Conservation (phyloP, 129 eudicot species). For the Logfia minima region DNA sequence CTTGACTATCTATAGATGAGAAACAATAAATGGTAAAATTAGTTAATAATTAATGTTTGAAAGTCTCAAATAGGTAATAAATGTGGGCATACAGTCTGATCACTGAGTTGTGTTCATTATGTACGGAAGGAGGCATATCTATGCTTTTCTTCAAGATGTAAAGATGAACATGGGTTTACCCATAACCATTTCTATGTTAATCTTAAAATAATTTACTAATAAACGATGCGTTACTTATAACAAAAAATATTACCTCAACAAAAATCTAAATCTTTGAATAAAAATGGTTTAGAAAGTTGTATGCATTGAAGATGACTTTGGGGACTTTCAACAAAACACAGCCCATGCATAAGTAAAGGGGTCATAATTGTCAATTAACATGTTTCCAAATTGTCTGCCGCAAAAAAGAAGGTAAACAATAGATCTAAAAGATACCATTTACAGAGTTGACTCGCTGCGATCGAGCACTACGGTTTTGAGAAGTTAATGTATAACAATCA, state of each 20-base stretch:
- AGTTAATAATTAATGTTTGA: not conserved
- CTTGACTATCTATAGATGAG: not conserved
- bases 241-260: too few relatives aligned
- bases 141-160: too few relatives aligned
- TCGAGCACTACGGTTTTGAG: constrained; percentile 55
- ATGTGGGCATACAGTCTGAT: not conserved
- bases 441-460: constrained; percentile 41
- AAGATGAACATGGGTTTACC: too few relatives aligned
- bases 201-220: too few relatives aligned
- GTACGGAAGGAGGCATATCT: not conserved
- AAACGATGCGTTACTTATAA: too few relatives aligned
- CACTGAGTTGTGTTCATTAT: not conserved
- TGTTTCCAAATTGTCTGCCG: not conserved
- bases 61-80: constrained; percentile 1
- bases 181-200: too few relatives aligned
- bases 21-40: not conserved
- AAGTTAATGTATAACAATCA: constrained; percentile 55
- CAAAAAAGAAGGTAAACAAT: not conserved
- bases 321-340: too few relatives aligned
- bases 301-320: too few relatives aligned
- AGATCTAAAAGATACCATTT: constrained; percentile 46
- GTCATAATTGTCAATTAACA: not conserved
- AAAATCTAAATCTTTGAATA: too few relatives aligned
- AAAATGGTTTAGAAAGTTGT: too few relatives aligned
- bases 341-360: constrained; percentile 14